Percentiles rank a stretch among this genome's conserved stretches.
These are phyloP conservation scores for Tremella fuciformis DNA, from an alignment of 768 basidiomycete genomes.

Conservation along the genomic window DNA sequence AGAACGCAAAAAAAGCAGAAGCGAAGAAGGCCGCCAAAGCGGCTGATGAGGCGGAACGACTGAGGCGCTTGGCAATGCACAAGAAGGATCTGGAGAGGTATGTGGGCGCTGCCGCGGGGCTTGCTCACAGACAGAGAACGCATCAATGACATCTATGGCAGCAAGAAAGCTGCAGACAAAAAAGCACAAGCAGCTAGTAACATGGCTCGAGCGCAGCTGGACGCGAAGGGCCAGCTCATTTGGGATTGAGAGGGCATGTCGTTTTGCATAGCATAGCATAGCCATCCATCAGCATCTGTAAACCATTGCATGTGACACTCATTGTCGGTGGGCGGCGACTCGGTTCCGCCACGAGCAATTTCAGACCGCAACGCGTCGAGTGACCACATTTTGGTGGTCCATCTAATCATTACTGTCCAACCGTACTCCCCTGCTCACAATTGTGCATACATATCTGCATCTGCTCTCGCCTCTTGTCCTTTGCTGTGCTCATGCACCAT, in stretches of 20 bases:
- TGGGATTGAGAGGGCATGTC: constrained; percentile 30
- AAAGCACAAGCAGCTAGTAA: constrained; percentile 15
- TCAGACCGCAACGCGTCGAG: no score
- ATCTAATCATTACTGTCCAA: no score
- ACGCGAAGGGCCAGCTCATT: constrained; percentile 42
- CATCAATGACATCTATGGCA: constrained; percentile 41
- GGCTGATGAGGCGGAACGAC: constrained; percentile 42
- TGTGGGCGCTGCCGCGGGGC: constrained; percentile 3
- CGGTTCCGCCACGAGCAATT: no score
- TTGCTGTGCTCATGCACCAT: no score
- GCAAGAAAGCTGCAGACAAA: constrained; percentile 15
- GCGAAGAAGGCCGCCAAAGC: constrained; percentile 40
- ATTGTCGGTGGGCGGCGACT: no score
- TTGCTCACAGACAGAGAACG: constrained; percentile 27
- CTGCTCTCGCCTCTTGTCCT: no score
- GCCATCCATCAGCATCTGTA: no score
- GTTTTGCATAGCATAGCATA: constrained; percentile 3
- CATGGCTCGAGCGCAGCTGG: constrained; percentile 24
- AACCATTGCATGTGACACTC: no score
- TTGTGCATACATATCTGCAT: no score
- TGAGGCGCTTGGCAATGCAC: constrained; percentile 31
- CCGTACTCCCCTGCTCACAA: no score
- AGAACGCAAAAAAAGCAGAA: constrained; percentile 45
- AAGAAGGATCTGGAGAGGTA: constrained; percentile 38
- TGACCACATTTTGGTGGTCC: no score